Base-by-base conservation (phyloP, 495 filamentous ascomycete genomes). In the Bacidia gigantensis region DNA sequence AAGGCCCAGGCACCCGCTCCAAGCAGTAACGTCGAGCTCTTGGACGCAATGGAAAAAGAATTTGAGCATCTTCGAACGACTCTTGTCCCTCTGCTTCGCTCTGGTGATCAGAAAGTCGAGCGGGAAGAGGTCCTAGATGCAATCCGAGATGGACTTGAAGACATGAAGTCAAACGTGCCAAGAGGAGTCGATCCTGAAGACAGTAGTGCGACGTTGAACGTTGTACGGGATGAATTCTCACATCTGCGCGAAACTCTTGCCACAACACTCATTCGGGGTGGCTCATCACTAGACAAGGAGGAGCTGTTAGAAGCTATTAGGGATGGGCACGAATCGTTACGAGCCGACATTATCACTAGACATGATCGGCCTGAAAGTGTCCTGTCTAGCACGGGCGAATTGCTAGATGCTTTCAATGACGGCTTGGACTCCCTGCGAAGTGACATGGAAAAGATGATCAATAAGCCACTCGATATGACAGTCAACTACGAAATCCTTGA, bases 401-500 rank as follows among this genome's bases (percentile, higher is more conserved):
- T 94, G 17, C 72, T 93, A 1, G 86, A 94, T 62, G 83, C 83
- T 3, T 69, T 96, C 50, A 82, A 88, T 48, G 86, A 94, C 42
- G 87, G 87, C 17, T 77, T 95, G 5, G 81, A 81, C 45, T 74
- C 76, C 2, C 75, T 96, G 26, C 78, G 81, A 10, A 65, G 71
- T 11, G 84, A 89, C 59, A 70, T 96, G n/a, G 79, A 85, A 52
- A 87, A 80, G 57, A 73, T 89, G 12, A 66, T 80, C 21, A 79
- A 89, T 56, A 88, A 87, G 69, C 85, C 87, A 3, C 70, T 79
- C 1, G 84, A 88, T 55, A 76, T 87, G 64, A 87, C 85, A 17
- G 81, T 82, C 22, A 86, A 80, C 51, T 82, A 88, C 49, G 87
- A 94, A 60, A 89, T 94, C 43, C 73, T 94, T 3, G 86, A 94